Percentiles rank a stretch among this genome's conserved stretches.
phyloP scores from a whole-genome alignment of 2,329 filamentous ascomycete genomes.

The Trichoderma polysporum region DNA sequence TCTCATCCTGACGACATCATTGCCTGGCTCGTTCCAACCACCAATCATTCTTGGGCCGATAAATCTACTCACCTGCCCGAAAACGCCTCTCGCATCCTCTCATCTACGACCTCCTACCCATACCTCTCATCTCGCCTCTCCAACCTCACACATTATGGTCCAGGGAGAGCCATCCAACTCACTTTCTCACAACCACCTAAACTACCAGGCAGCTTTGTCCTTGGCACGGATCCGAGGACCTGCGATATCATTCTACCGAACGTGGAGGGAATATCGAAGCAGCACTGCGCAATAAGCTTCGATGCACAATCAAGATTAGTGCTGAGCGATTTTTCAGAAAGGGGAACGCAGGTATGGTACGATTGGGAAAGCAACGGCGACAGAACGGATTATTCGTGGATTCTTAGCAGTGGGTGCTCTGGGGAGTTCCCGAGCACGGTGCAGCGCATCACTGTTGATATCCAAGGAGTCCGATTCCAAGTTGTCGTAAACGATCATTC shows the following conservation, averaged over 20 bases:
- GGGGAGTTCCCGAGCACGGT: conserved; percentile 37
- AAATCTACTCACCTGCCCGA: conserved; percentile 34
- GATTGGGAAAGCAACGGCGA: conserved; percentile 42
- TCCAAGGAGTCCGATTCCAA: conserved; percentile 42
- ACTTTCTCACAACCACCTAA: conserved; percentile 37
- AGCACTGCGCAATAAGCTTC: conserved; percentile 42
- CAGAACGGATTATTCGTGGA: conserved; percentile 38
- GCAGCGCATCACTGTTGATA: conserved; percentile 39
- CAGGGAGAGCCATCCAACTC: conserved; percentile 36
- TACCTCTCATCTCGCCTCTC: conserved; percentile 33
- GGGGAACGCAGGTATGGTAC: conserved; percentile 44
- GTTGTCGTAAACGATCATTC: conserved; percentile 40
- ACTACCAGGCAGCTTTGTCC: conserved; percentile 38
- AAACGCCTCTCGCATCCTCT: conserved; percentile 31
- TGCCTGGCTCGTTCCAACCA: conserved; percentile 42
- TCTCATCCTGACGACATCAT: conserved; percentile 35
- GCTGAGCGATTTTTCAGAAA: conserved; percentile 39
- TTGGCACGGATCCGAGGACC: conserved; percentile 38
- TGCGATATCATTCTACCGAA: conserved; percentile 41
- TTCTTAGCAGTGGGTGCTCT: conserved; percentile 35
- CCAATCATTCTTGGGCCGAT: conserved; percentile 35
- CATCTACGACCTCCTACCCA: conserved; percentile 28
- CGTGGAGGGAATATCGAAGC: conserved; percentile 35
- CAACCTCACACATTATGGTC: conserved; percentile 27
- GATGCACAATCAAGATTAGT: conserved; percentile 40